Evolutionary conservation across 2,329 filamentous ascomycete genomes (phyloP).

Genomic region (Fusarium mangiferae): DNA sequence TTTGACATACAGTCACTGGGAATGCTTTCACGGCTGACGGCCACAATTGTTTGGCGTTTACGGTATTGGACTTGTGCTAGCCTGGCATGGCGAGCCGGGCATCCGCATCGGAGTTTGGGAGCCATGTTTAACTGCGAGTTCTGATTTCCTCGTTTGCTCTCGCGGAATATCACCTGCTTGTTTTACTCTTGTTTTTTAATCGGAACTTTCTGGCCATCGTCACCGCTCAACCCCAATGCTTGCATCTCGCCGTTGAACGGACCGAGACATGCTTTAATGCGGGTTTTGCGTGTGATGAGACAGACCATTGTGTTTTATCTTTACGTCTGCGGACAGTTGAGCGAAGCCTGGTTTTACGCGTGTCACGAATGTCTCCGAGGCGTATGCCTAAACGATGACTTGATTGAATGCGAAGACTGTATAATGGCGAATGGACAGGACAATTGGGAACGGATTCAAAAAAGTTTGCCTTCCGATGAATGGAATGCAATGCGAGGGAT

Average conservation of each 20-base stretch:
- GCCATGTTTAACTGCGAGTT: constrained; percentile 22
- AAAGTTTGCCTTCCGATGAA: constrained; percentile 35
- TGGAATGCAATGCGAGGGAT: constrained; percentile 32
- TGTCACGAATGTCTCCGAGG: constrained; percentile 34
- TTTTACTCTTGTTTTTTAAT: constrained; percentile 36
- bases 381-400: constrained; percentile 29
- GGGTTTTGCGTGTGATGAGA: constrained; percentile 21
- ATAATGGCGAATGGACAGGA: constrained; percentile 22
- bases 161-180: constrained; percentile 15
- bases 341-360: constrained; percentile 31
- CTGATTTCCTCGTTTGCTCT: constrained; percentile 10
- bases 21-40: constrained; percentile 33
- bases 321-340: constrained; percentile 11
- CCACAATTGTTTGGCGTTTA: constrained; percentile 39
- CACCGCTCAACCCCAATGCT: constrained; percentile 11
- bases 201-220: constrained; percentile 27
- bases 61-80: constrained; percentile 36
- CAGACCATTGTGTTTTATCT: constrained; percentile 6
- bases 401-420: constrained; percentile 38
- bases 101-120: constrained; percentile 41
- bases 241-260: constrained; percentile 43
- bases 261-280: constrained; percentile 26
- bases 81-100: constrained; percentile 37
- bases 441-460: constrained; percentile 11
- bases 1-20: constrained; percentile 19